Conservation (phyloP, 2,329 filamentous ascomycete genomes). For the Cercospora berteroae region DNA sequence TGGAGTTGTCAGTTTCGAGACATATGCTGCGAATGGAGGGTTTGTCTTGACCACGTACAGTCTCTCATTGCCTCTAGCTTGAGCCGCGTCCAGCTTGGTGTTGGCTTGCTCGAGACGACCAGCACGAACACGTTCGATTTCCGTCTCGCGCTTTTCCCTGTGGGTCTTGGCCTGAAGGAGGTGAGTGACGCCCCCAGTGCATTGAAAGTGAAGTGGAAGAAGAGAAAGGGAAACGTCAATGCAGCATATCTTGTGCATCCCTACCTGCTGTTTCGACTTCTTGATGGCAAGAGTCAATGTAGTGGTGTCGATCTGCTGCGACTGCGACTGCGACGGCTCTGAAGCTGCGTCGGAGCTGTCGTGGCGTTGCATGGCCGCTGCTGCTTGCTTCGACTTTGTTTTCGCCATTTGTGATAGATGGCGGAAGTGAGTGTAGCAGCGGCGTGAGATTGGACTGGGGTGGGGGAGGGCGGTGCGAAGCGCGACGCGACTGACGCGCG, state of each 20-base stretch:
- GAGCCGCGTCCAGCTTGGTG: conserved; percentile 16
- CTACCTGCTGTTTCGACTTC: conserved; percentile 16
- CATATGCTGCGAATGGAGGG: not conserved
- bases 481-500: not conserved
- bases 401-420: conserved; percentile 14
- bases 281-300: conserved; percentile 5
- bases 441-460: not conserved
- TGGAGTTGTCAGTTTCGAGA: not conserved
- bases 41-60: conserved; percentile 1
- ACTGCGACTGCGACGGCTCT: conserved; percentile 10
- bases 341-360: not conserved
- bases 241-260: not conserved
- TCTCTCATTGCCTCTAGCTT: conserved; percentile 7
- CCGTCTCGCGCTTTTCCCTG: conserved; percentile 15
- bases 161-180: conserved; percentile 7
- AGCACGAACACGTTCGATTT: conserved; percentile 16
- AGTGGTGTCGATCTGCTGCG: conserved; percentile 12
- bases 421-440: not conserved
- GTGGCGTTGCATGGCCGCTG: not conserved
- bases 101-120: conserved; percentile 13
- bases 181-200: not conserved
- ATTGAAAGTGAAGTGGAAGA: not conserved
- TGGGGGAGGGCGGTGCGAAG: not conserved
- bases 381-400: conserved; percentile 10
- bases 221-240: not conserved